Percentiles rank a stretch among this genome's conserved stretches.
phyloP scores from a whole-genome alignment of 192 early-diverging fungal genomes.

The Coemansia asiatica region DNA sequence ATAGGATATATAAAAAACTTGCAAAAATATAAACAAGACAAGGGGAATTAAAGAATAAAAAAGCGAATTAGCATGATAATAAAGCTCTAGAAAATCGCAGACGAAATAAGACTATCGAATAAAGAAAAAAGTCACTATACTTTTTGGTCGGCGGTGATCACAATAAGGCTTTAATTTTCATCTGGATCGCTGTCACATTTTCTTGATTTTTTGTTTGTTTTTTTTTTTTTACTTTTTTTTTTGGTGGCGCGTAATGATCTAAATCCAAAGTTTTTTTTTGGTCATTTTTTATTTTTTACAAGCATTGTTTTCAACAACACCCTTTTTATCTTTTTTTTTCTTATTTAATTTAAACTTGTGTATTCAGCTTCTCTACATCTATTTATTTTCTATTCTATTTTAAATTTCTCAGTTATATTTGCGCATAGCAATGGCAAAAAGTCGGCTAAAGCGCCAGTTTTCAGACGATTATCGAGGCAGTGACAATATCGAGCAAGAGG shows the following conservation, averaged over 20 bases:
- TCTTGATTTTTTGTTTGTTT: no score
- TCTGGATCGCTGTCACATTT: no score
- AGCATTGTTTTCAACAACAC: no score
- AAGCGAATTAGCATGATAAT: not conserved
- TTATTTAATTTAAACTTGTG: not conserved
- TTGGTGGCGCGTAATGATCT: no score
- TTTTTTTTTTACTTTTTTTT: no score
- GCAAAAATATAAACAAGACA: not conserved
- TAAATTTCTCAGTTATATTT: not conserved
- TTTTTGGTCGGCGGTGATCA: not conserved
- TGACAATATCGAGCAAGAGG: not conserved
- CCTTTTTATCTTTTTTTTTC: no score
- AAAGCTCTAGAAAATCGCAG: not conserved
- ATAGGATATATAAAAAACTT: no score
- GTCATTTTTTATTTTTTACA: not conserved
- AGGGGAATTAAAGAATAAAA: not conserved
- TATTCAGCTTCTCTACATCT: not conserved
- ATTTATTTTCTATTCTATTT: not conserved
- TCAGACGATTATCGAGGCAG: not conserved
- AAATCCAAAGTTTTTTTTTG: not conserved
- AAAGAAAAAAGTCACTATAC: not conserved
- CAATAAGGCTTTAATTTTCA: no score
- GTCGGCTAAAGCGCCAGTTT: constrained; percentile 32
- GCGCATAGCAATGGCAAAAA: constrained; percentile 23
- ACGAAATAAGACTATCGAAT: not conserved